Base-by-base conservation (phyloP, 805 yeast genomes). In the Ogataea kodamae region DNA sequence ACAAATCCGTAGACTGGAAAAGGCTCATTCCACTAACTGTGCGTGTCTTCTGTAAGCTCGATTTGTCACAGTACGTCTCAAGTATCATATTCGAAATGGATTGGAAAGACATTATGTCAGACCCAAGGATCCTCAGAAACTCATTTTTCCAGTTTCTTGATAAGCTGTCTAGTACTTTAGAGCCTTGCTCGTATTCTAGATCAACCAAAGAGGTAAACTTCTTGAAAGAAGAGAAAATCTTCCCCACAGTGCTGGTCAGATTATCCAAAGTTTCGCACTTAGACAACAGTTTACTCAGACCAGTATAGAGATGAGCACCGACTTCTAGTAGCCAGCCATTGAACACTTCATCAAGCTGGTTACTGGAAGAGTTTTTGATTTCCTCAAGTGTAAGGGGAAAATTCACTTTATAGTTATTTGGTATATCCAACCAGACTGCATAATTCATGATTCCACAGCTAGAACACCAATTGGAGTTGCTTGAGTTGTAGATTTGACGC, bases 131-230 rank as follows among this genome's bases (percentile, higher is more conserved):
- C 5, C 28, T 24, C n/a, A 35, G 22, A 22, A 45, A 55, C 4
- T 25, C 23, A 3, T 9, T 4, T 8, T 38, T 40, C 61, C 62
- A 59, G 6, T 13, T 23, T 4, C 25, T 6, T 1, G 54, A 18
- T 3, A 57, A 19, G 5, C 30, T 28, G 8, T 42, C 39, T 9
- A 56, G 23, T 10, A 54, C 25, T 2, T 31, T 20, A 6, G 27
- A 28, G 5, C 28, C 34, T 15, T 37, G 30, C 4, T 30, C 22
- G 24, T 34, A 35, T 15, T 39, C 35, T 14, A 56, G 28, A 13
- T 38, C 46, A 6, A 48, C 50, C 33, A 59, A 38, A 8, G 64
- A 58, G 1, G 58, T 51, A 28, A 51, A 59, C 13, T 47, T 48
- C 27, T 58, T 58, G 39, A 56, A 59, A 2, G 60, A 48, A 6